These are phyloP conservation scores for Komagataella mondaviorum DNA, from an alignment of 805 yeast genomes.

Conservation along the genomic window DNA sequence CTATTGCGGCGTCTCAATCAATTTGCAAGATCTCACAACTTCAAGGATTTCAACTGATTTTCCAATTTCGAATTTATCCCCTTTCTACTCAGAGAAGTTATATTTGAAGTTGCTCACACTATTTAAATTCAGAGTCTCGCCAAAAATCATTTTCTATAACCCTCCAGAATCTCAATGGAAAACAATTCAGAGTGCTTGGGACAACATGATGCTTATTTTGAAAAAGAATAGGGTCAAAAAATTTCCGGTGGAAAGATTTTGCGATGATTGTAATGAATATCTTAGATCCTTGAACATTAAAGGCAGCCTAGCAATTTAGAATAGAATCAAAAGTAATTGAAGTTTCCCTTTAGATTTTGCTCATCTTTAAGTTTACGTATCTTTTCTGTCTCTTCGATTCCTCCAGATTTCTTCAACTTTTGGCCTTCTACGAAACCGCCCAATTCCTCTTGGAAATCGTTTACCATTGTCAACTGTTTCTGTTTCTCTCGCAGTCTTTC, in stretches of 20 bases:
- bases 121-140: not conserved
- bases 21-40: not conserved
- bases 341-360: constrained; percentile 40
- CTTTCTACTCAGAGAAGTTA: not conserved
- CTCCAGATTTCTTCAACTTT: constrained; percentile 73
- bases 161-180: not conserved
- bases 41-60: not conserved
- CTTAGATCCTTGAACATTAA: not conserved
- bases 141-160: not conserved
- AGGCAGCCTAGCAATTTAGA: not conserved
- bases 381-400: constrained; percentile 77
- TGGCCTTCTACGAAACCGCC: constrained; percentile 73
- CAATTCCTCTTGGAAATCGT: constrained; percentile 74
- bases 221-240: not conserved
- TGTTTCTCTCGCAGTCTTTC: constrained; percentile 70
- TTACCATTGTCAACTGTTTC: constrained; percentile 36
- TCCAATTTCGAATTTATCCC: not conserved
- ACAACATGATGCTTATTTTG: constrained; percentile 7
- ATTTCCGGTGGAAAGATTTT: not conserved
- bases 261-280: not conserved
- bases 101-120: not conserved
- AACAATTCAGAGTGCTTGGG: not conserved
- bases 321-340: constrained; percentile 12
- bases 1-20: not conserved
- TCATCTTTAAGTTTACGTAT: constrained; percentile 53